Percentiles rank a stretch among this genome's conserved stretches.
Evolutionary conservation across 2,329 filamentous ascomycete species (phyloP).

Genomic region (Alternaria sp.): DNA sequence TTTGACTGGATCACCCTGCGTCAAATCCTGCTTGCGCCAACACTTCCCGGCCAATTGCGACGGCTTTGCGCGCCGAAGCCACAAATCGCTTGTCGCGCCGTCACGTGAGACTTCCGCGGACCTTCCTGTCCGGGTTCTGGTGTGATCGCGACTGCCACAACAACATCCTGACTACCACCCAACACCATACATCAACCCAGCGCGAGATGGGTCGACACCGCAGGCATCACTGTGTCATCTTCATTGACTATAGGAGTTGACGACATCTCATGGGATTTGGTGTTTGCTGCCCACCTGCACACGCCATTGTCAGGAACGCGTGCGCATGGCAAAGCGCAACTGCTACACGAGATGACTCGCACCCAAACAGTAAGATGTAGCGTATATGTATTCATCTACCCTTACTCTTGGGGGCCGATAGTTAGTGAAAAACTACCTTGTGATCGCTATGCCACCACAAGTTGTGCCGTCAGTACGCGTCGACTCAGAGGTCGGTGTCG

Average conservation of each 20-base stretch:
- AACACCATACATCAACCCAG: neutral
- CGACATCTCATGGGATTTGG: neutral
- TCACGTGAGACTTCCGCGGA: slow-evolving; percentile 7
- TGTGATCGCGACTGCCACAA: neutral
- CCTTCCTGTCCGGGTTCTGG: neutral
- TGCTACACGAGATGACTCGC: neutral
- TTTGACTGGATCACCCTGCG: neutral
- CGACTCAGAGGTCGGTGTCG: no score
- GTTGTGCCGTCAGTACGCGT: neutral
- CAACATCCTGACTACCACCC: neutral
- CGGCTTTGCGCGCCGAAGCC: slow-evolving; percentile 7
- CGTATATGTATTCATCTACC: neutral
- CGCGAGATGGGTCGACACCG: neutral
- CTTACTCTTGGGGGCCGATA: neutral
- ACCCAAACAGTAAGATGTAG: neutral
- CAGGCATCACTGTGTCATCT: neutral
- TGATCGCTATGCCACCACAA: neutral
- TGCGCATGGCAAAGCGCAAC: neutral
- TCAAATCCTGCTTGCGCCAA: neutral
- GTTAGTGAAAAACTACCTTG: neutral
- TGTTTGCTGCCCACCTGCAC: neutral
- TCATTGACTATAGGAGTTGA: neutral
- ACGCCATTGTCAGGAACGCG: neutral
- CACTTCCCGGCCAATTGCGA: neutral
- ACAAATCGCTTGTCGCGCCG: slow-evolving; percentile 8